phyloP scores from a whole-genome alignment of 1,284 basidiomycete species.

The Cronartium ribicola region DNA sequence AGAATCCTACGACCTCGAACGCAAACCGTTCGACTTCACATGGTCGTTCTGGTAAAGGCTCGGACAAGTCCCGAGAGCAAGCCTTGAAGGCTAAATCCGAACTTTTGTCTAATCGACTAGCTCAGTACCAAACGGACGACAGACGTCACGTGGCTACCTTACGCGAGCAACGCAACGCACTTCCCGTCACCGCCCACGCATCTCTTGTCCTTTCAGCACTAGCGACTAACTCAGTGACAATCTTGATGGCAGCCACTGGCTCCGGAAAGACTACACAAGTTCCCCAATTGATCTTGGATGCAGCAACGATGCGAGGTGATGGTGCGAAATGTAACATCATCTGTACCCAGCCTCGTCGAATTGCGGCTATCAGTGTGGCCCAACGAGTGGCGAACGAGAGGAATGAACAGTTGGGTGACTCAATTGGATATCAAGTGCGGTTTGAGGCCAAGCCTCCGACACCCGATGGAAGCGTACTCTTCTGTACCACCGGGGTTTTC shows the following conservation, averaged over 20 bases:
- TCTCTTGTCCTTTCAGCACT: slow-evolving; percentile 62
- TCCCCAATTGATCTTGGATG: slow-evolving; percentile 85
- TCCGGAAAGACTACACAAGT: slow-evolving; percentile 96
- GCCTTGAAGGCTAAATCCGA: slow-evolving; percentile 23
- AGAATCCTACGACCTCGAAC: slow-evolving; percentile 60
- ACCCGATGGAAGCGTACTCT: slow-evolving; percentile 76
- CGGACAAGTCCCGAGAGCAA: slow-evolving; percentile 18
- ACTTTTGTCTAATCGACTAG: slow-evolving; percentile 10
- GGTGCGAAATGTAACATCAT: slow-evolving; percentile 85
- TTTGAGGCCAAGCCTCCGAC: slow-evolving; percentile 79
- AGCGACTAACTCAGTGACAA: slow-evolving; percentile 74
- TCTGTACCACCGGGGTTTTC: slow-evolving; percentile 91
- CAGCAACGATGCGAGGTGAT: slow-evolving; percentile 69
- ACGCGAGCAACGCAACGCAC: slow-evolving; percentile 26
- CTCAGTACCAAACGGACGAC: not conserved
- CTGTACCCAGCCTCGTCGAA: slow-evolving; percentile 86
- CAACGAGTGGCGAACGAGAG: slow-evolving; percentile 87
- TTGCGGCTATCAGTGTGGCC: slow-evolving; percentile 89
- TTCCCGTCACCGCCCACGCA: slow-evolving; percentile 46
- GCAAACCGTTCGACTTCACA: slow-evolving; percentile 28
- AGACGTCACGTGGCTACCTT: slow-evolving; percentile 19
- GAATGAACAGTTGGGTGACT: slow-evolving; percentile 66
- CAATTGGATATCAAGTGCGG: slow-evolving; percentile 86
- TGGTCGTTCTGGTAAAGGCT: no score
- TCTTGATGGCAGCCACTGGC: slow-evolving; percentile 90